These are phyloP conservation scores for Curvularia sp. DNA, from an alignment of 2,329 filamentous ascomycete genomes.

Conservation along the genomic window DNA sequence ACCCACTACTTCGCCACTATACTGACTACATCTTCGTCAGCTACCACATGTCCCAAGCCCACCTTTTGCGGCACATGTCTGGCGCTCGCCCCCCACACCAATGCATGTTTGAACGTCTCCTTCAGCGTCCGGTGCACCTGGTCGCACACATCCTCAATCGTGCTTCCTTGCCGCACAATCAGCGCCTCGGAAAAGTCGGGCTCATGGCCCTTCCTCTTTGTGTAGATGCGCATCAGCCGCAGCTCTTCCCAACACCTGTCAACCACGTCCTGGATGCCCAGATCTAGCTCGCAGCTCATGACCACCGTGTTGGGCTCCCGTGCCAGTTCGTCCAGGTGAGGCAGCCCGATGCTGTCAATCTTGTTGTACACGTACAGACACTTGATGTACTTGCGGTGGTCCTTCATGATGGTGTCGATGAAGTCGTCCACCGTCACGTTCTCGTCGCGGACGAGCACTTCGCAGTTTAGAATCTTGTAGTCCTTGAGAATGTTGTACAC, in stretches of 20 bases:
- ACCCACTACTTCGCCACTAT: constrained; percentile 58
- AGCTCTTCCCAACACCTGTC: constrained; percentile 96
- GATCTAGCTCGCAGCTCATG: constrained; percentile 96
- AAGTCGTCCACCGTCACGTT: constrained; percentile 94
- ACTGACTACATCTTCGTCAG: constrained; percentile 72
- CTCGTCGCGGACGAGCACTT: constrained; percentile 94
- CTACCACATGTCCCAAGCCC: constrained; percentile 80
- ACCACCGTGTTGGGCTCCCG: constrained; percentile 93
- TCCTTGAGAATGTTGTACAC: constrained; percentile 95
- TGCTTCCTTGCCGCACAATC: constrained; percentile 87
- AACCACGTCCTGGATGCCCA: constrained; percentile 91
- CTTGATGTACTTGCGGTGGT: constrained; percentile 96
- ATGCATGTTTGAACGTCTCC: constrained; percentile 98
- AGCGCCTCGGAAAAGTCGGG: constrained; percentile 90
- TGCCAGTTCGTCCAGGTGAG: constrained; percentile 90
- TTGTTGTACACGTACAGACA: constrained; percentile 99
- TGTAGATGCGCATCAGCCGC: constrained; percentile 85
- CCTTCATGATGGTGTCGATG: constrained; percentile 99
- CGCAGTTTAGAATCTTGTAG: constrained; percentile 98
- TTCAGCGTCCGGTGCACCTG: constrained; percentile 91
- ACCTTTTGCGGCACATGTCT: constrained; percentile 94
- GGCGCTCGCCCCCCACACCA: constrained; percentile 97
- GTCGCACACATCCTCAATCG: constrained; percentile 97
- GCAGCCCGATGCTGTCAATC: constrained; percentile 91
- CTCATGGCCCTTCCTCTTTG: constrained; percentile 87